A percentile compares a stretch with the other conserved stretches of the same genome.
Conservation (phyloP, 257 asterid species). For the Euphrasia confusa region DNA sequence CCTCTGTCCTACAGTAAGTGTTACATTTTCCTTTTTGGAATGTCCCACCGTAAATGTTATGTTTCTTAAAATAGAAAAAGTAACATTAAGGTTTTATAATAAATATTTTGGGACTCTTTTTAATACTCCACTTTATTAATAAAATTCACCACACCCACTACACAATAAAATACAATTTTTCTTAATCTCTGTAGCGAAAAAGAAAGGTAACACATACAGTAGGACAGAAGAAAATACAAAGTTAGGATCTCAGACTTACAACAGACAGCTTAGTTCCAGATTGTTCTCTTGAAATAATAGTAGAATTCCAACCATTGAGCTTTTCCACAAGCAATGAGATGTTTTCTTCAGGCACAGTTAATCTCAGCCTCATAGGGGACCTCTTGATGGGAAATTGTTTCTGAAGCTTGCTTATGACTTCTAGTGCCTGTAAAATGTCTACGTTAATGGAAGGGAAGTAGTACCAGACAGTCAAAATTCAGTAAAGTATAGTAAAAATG, state of each 20-base stretch:
- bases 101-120: too few species aligned
- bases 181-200: too few species aligned
- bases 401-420: conserved; percentile 89
- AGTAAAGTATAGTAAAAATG: conserved; percentile 6
- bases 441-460: too few species aligned
- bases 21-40: too few species aligned
- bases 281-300: conserved; percentile 55
- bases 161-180: not conserved
- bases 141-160: too few species aligned
- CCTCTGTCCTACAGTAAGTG: too few species aligned
- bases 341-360: conserved; percentile 54
- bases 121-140: too few species aligned
- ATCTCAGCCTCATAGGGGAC: conserved; percentile 83
- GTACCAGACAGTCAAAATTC: not conserved
- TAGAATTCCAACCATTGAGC: conserved; percentile 55
- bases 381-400: conserved; percentile 85
- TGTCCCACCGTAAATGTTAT: too few species aligned
- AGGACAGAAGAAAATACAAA: not conserved
- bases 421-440: conserved; percentile 59
- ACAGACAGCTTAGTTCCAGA: conserved; percentile 57
- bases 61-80: too few species aligned
- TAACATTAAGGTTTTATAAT: too few species aligned
- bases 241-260: conserved; percentile 44
- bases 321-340: conserved; percentile 49
- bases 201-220: too few species aligned